A percentile compares a stretch with the other conserved stretches of the same genome.
Conservation (phyloP, 1,284 basidiomycete species). For the Leucoagaricus sp. region DNA sequence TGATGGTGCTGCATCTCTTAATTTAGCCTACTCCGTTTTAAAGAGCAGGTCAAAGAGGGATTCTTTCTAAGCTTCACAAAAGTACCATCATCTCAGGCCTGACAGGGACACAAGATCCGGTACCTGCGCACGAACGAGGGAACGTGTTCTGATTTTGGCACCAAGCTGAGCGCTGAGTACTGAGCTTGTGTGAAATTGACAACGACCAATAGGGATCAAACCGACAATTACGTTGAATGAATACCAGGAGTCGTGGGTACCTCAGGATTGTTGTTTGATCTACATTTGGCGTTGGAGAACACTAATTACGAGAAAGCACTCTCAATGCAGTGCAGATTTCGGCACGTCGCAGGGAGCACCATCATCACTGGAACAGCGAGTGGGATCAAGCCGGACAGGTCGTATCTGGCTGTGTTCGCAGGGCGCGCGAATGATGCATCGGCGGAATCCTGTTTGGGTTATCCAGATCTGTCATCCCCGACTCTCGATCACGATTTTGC, state of each 20-base stretch:
- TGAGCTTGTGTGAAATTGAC: no score
- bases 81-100: not conserved
- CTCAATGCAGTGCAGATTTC: not conserved
- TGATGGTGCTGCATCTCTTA: no score
- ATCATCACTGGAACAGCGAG: not conserved
- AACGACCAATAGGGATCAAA: not conserved
- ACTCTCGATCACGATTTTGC: conserved; percentile 37
- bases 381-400: not conserved
- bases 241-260: no score
- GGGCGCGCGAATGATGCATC: no score
- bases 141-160: not conserved
- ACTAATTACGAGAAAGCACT: not conserved
- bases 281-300: no score
- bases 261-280: no score
- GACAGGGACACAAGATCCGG: not conserved
- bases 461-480: no score
- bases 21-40: no score
- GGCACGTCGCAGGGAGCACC: not conserved
- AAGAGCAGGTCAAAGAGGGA: no score
- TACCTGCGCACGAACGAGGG: not conserved
- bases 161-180: no score
- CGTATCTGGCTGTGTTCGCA: not conserved
- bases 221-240: no score
- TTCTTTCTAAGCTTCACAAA: not conserved
- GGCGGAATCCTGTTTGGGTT: no score